phyloP scores from a whole-genome alignment of 208 protist species.

The Strigomonas culicis region DNA sequence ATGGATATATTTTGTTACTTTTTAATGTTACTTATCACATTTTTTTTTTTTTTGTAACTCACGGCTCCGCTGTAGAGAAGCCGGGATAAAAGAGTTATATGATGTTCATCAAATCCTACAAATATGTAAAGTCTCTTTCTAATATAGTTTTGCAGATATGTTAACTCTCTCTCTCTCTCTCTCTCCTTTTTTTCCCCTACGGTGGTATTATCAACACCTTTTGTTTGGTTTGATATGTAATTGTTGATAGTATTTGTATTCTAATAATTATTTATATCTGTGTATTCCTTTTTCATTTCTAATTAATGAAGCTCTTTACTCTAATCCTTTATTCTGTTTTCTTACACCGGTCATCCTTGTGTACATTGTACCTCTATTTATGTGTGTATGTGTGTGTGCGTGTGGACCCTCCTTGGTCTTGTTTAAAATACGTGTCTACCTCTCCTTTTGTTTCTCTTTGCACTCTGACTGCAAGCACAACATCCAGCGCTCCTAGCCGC shows the following conservation, averaged over 20 bases:
- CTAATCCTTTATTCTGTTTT: neutral
- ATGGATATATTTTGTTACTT: constrained; percentile 9
- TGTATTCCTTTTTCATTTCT: too few species aligned
- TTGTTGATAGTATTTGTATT: neutral
- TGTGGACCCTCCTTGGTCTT: neutral
- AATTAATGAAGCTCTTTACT: neutral
- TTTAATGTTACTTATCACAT: neutral
- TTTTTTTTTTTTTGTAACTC: neutral
- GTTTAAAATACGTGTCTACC: neutral
- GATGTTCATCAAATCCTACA: neutral
- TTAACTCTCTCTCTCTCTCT: neutral
- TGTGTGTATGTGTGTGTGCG: neutral
- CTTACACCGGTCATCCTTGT: neutral
- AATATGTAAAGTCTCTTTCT: constrained; percentile 4
- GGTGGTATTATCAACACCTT: too few species aligned
- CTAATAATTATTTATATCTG: neutral
- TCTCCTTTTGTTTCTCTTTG: constrained; percentile 15
- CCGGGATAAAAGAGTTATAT: neutral
- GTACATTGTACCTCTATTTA: neutral
- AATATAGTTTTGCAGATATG: constrained; percentile 2
- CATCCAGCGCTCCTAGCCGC: neutral
- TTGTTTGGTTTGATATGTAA: neutral
- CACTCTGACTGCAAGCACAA: neutral
- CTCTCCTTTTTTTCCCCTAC: too few species aligned
- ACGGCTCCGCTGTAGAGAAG: neutral